phyloP scores from a whole-genome alignment of 106 monocot genomes.

The Allium cepa region DNA sequence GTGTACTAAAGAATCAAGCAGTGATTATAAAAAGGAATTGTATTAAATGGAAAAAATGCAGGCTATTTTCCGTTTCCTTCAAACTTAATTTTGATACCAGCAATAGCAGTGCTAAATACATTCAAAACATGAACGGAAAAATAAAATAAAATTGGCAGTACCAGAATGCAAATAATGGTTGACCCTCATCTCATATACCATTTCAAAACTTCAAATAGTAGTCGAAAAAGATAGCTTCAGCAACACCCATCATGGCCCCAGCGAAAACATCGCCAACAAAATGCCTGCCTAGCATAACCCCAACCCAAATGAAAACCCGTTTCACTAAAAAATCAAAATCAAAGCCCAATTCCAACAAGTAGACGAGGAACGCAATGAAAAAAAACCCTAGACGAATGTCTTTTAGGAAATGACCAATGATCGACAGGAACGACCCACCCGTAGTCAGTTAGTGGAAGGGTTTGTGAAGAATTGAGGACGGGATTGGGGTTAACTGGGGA shows the following conservation, averaged over 20 bases:
- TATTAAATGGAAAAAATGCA: too few species aligned
- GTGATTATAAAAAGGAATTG: too few species aligned
- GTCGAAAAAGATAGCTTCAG: conserved; percentile 44
- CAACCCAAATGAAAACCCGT: conserved; percentile 45
- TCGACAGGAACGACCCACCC: conserved; percentile 51
- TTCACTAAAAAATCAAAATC: conserved; percentile 7
- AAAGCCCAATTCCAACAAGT: conserved; percentile 8
- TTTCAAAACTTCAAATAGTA: conserved; percentile 22
- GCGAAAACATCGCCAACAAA: conserved; percentile 70
- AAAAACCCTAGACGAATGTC: conserved; percentile 89
- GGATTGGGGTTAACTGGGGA: too few species aligned
- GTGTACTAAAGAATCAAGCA: too few species aligned
- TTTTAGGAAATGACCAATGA: conserved; percentile 94
- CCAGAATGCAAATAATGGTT: too few species aligned
- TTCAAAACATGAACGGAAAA: not conserved
- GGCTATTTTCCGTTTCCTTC: not conserved
- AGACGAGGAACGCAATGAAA: conserved; percentile 57
- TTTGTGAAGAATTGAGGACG: too few species aligned
- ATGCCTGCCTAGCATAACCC: conserved; percentile 68
- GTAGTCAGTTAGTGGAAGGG: too few species aligned
- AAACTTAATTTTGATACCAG: not conserved
- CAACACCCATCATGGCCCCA: conserved; percentile 62
- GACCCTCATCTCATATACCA: not conserved
- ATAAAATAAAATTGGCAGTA: too few species aligned
- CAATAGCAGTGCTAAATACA: not conserved